Conservation (phyloP, 768 basidiomycete genomes). For the Nevesoporus exiguus region DNA sequence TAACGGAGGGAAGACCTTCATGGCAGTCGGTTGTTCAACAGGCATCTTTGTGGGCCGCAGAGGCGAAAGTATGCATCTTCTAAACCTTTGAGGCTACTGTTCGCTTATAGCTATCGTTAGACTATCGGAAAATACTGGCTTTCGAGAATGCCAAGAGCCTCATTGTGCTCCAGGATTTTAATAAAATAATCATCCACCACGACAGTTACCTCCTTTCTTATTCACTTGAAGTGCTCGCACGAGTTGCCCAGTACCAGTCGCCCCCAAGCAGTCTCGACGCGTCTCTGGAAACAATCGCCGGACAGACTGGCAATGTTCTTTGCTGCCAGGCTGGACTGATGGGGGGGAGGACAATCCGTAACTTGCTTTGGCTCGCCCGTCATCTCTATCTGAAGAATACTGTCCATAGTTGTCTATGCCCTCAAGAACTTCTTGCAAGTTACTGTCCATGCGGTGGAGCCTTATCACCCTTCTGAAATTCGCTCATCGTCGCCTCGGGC, state of each 20-base stretch:
- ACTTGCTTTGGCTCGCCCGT: constrained; percentile 16
- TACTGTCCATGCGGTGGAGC: constrained; percentile 61
- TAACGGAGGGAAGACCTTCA: constrained; percentile 47
- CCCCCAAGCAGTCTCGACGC: constrained; percentile 47
- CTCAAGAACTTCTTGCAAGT: constrained; percentile 58
- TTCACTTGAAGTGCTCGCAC: constrained; percentile 66
- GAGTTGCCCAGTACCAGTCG: constrained; percentile 50
- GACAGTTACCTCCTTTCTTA: constrained; percentile 60
- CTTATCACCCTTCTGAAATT: constrained; percentile 39
- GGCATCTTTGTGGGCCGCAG: constrained; percentile 66
- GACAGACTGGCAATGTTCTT: constrained; percentile 50
- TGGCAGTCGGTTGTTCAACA: constrained; percentile 62
- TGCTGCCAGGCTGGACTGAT: constrained; percentile 59
- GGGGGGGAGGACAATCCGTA: constrained; percentile 55
- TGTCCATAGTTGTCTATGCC: constrained; percentile 60
- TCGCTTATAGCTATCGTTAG: constrained; percentile 33
- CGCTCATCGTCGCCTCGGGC: constrained; percentile 36
- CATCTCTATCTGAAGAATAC: constrained; percentile 4
- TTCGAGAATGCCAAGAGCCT: constrained; percentile 50
- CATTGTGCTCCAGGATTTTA: constrained; percentile 55
- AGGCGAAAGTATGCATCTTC: constrained; percentile 47
- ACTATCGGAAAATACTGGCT: constrained; percentile 55
- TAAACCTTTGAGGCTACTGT: not conserved
- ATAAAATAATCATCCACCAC: constrained; percentile 65
- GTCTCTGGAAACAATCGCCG: constrained; percentile 59